These are phyloP conservation scores for Gynochthodes officinalis DNA, from an alignment of 257 asterid species.

Conservation along the genomic window DNA sequence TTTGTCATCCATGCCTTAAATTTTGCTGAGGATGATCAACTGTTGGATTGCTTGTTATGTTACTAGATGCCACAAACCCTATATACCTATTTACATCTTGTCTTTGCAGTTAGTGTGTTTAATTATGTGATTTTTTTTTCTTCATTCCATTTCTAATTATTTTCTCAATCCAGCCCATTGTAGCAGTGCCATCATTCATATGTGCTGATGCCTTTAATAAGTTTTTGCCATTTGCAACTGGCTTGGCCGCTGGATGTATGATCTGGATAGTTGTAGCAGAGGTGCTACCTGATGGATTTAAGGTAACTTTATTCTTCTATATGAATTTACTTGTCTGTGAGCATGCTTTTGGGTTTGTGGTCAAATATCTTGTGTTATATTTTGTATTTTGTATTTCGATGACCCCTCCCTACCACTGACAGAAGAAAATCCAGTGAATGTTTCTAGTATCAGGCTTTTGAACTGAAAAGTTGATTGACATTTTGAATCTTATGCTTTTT, in stretches of 20 bases:
- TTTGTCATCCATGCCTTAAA: background rate
- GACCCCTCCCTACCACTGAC: too few relatives aligned
- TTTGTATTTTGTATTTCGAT: too few relatives aligned
- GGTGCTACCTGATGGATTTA: conserved; percentile 95
- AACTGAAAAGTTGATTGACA: background rate
- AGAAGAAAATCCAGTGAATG: background rate
- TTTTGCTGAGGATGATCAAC: background rate
- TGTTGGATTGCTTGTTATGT: background rate
- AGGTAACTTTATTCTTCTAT: conserved; percentile 41
- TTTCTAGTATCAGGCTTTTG: too few relatives aligned
- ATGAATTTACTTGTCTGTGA: background rate
- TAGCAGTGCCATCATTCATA: conserved; percentile 93
- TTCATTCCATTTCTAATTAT: background rate
- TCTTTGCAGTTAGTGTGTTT: background rate
- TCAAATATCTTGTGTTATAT: too few relatives aligned
- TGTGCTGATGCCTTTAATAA: conserved; percentile 97
- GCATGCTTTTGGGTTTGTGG: background rate
- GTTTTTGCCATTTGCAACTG: conserved; percentile 95
- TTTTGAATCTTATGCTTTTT: background rate
- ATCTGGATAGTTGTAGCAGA: conserved; percentile 98
- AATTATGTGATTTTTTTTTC: background rate
- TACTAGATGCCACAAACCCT: background rate
- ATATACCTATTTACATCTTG: background rate
- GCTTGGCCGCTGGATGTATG: conserved; percentile 99
- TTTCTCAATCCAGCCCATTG: conserved; percentile 71